Evolutionary conservation across 2,329 filamentous ascomycete species (phyloP).

Genomic region (Tolypocladium endophyticum): DNA sequence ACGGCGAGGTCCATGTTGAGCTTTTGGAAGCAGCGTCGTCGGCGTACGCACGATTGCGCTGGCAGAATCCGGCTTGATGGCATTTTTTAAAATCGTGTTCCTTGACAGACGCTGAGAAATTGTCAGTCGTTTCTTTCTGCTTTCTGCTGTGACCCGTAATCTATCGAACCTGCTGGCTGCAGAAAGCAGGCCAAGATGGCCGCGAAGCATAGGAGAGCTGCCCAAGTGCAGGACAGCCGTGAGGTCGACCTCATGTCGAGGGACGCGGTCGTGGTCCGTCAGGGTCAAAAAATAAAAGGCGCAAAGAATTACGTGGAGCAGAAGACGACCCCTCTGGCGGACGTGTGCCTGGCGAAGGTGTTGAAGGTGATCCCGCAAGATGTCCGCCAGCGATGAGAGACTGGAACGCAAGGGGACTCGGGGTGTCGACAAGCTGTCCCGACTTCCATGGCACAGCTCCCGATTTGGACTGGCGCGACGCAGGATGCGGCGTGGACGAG

Average conservation of each 20-base stretch:
- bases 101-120: conserved; percentile 64
- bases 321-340: not conserved
- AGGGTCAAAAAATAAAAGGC: not conserved
- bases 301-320: not conserved
- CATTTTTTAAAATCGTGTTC: conserved; percentile 97
- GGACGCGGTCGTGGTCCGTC: conserved; percentile 7
- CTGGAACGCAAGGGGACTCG: not conserved
- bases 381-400: not conserved
- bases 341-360: not conserved
- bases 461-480: not conserved
- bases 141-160: not conserved
- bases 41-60: conserved; percentile 83
- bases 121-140: not conserved
- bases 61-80: conserved; percentile 92
- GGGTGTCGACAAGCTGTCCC: conserved; percentile 2
- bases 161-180: conserved; percentile 51
- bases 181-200: conserved; percentile 49
- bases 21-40: conserved; percentile 59
- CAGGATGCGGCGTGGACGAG: not conserved
- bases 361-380: not conserved
- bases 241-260: conserved; percentile 38
- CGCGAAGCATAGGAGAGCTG: conserved; percentile 50
- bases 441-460: not conserved
- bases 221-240: conserved; percentile 51
- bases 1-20: conserved; percentile 68